Percentiles rank a stretch among this genome's conserved stretches.
Conservation (phyloP, 2,329 filamentous ascomycete species). For the Microcyclospora pomicola region DNA sequence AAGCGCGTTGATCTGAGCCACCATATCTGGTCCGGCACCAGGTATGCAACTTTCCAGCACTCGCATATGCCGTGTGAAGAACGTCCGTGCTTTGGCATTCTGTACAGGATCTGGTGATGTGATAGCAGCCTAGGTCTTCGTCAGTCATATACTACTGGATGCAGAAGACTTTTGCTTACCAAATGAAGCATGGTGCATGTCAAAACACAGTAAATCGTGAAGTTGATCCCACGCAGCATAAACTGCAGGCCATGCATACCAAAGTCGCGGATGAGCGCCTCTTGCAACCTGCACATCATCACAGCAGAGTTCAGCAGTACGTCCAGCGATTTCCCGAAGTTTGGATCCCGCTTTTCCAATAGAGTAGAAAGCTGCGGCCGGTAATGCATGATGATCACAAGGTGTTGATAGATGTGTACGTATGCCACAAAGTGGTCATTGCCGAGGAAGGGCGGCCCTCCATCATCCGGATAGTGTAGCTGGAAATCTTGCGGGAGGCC, state of each 20-base stretch:
- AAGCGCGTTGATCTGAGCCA: slow-evolving; percentile 77
- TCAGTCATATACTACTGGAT: not conserved
- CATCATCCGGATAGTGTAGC: slow-evolving; percentile 63
- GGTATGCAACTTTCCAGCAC: slow-evolving; percentile 74
- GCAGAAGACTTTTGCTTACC: slow-evolving; percentile 41
- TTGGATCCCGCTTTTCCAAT: slow-evolving; percentile 61
- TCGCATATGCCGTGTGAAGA: slow-evolving; percentile 87
- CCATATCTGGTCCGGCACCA: slow-evolving; percentile 73
- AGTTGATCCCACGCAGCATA: slow-evolving; percentile 91
- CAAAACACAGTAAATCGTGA: slow-evolving; percentile 82
- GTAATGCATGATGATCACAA: slow-evolving; percentile 75
- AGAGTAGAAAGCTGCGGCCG: slow-evolving; percentile 66
- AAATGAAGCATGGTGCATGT: slow-evolving; percentile 88
- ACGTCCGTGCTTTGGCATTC: slow-evolving; percentile 71
- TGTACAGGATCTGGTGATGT: slow-evolving; percentile 86
- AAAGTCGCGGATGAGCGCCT: slow-evolving; percentile 63
- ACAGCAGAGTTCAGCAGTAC: slow-evolving; percentile 77
- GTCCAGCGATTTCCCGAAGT: slow-evolving; percentile 80
- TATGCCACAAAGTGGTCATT: slow-evolving; percentile 81
- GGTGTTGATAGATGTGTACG: slow-evolving; percentile 75
- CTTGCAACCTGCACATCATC: slow-evolving; percentile 71
- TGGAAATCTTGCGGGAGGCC: slow-evolving; percentile 68
- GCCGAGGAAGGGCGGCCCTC: slow-evolving; percentile 62
- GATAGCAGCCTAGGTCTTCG: slow-evolving; percentile 52
- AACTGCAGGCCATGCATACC: slow-evolving; percentile 70